phyloP scores from a whole-genome alignment of 108 stramenopile genomes.

The Discostella pseudostelligera region DNA sequence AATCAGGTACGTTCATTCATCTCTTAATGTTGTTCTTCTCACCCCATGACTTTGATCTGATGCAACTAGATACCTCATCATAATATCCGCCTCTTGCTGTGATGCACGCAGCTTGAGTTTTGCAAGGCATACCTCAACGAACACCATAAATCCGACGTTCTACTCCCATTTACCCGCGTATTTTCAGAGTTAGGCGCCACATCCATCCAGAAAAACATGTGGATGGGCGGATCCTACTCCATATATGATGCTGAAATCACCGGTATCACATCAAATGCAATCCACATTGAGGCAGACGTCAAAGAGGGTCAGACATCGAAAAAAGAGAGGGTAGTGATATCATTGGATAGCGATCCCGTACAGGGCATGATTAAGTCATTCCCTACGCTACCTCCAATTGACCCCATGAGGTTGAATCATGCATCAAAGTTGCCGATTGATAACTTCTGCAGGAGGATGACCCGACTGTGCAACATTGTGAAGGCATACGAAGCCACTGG shows the following conservation, averaged over 20 bases:
- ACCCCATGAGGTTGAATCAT: constrained; percentile 43
- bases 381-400: constrained; percentile 30
- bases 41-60: background rate
- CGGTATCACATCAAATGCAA: constrained; percentile 37
- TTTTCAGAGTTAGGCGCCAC: constrained; percentile 67
- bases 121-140: constrained; percentile 75
- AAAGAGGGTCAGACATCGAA: constrained; percentile 34
- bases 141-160: constrained; percentile 60
- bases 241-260: constrained; percentile 56
- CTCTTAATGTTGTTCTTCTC: too few species aligned
- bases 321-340: constrained; percentile 29
- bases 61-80: background rate
- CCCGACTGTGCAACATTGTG: constrained; percentile 71
- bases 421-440: constrained; percentile 53
- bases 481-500: constrained; percentile 67
- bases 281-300: constrained; percentile 33
- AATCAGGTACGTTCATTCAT: constrained; percentile 18
- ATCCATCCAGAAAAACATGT: constrained; percentile 63
- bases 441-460: constrained; percentile 66
- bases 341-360: constrained; percentile 47
- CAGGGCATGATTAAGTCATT: constrained; percentile 27
- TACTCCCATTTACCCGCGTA: constrained; percentile 57
- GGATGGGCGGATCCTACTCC: constrained; percentile 64
- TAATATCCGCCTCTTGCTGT: background rate
- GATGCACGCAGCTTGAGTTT: constrained; percentile 33